Percentiles rank a stretch among this genome's conserved stretches.
Conservation (phyloP, 2,329 filamentous ascomycete genomes). For the Nothophoma quercina region DNA sequence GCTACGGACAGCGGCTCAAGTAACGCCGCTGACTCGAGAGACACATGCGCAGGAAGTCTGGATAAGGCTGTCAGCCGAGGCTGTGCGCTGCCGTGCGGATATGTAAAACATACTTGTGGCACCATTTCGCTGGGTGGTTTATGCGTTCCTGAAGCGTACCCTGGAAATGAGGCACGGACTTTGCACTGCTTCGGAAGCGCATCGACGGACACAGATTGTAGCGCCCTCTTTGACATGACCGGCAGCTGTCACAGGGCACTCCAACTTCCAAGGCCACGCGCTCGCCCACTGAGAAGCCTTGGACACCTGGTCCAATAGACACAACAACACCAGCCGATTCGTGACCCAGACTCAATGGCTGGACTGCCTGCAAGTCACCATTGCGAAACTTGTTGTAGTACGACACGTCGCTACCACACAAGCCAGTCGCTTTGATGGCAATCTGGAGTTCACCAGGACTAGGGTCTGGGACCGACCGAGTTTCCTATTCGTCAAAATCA, state of each 20-base stretch:
- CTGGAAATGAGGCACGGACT: conserved; percentile 54
- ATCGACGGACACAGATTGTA: conserved; percentile 54
- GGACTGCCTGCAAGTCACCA: conserved; percentile 71
- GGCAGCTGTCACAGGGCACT: conserved; percentile 52
- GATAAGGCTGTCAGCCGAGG: conserved; percentile 39
- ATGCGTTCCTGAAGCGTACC: conserved; percentile 54
- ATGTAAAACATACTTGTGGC: conserved; percentile 53
- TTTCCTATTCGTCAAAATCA: conserved; percentile 58
- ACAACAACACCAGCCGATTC: conserved; percentile 52
- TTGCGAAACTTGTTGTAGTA: conserved; percentile 79
- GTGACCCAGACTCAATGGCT: conserved; percentile 66
- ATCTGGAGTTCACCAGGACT: conserved; percentile 68
- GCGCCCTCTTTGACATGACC: conserved; percentile 52
- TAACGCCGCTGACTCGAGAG: conserved; percentile 49
- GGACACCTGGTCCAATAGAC: conserved; percentile 47
- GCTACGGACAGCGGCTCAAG: conserved; percentile 76
- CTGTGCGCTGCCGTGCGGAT: conserved; percentile 29
- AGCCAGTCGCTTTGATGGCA: conserved; percentile 69
- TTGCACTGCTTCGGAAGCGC: conserved; percentile 54
- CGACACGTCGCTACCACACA: conserved; percentile 74
- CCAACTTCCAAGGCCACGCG: conserved; percentile 53
- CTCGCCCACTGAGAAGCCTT: conserved; percentile 50
- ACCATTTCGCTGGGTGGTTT: conserved; percentile 55
- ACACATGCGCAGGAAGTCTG: conserved; percentile 51
- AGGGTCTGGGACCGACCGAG: conserved; percentile 63